Percentiles rank a stretch among this genome's conserved stretches.
Evolutionary conservation across 805 yeast genomes (phyloP).

Genomic region (Metschnikowia bowlesiae): DNA sequence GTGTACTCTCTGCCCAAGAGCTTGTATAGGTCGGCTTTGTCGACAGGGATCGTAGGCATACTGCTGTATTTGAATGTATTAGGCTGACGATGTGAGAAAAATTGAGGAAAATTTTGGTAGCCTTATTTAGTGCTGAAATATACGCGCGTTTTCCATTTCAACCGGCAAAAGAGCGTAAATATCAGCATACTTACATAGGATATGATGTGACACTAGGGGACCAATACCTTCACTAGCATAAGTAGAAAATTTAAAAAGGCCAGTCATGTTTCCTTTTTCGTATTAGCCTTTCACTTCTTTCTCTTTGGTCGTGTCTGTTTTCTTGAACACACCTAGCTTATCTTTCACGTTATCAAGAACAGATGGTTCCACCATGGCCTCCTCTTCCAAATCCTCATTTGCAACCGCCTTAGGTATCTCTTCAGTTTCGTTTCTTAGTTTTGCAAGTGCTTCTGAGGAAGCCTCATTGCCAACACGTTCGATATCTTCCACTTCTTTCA

Average conservation of each 20-base stretch:
- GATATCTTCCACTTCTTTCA: slow-evolving; percentile 42
- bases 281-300: neutral
- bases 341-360: slow-evolving; percentile 5
- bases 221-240: neutral
- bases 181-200: neutral
- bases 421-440: slow-evolving; percentile 7
- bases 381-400: slow-evolving; percentile 14
- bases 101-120: slow-evolving; percentile 12
- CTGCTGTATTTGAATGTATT: slow-evolving; percentile 8
- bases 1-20: slow-evolving; percentile 60
- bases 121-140: slow-evolving; percentile 10
- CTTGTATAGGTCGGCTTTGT: slow-evolving; percentile 85
- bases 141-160: slow-evolving; percentile 8
- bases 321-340: neutral
- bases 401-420: slow-evolving; percentile 1
- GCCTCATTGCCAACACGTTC: slow-evolving; percentile 30
- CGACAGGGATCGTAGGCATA: slow-evolving; percentile 97
- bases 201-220: neutral
- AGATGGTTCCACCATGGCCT: slow-evolving; percentile 5
- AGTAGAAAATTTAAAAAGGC: too few relatives aligned
- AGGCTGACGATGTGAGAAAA: slow-evolving; percentile 7
- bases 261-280: neutral
- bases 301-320: neutral
- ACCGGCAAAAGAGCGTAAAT: slow-evolving; percentile 3
- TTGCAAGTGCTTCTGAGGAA: slow-evolving; percentile 5